A percentile compares a stretch with the other conserved stretches of the same genome.
These are phyloP conservation scores for Saturnispora gosingensis DNA, from an alignment of 805 yeast genomes.

Conservation along the genomic window DNA sequence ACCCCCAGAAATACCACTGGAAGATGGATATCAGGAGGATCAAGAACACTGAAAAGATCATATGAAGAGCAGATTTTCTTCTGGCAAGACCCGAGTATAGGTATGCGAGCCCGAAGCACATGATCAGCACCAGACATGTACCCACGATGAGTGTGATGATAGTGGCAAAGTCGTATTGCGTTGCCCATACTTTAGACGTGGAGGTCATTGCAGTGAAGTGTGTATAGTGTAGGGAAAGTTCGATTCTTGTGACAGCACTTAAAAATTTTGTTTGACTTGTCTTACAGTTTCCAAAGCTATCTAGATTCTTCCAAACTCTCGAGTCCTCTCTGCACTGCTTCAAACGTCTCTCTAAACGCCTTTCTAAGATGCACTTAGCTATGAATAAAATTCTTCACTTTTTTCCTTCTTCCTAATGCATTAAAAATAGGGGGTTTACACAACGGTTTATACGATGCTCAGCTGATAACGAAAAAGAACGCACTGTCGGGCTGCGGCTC, in stretches of 20 bases:
- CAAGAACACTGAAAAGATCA: conserved; percentile 73
- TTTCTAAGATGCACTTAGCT: no score
- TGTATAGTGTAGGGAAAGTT: not conserved
- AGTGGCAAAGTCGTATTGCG: conserved; percentile 36
- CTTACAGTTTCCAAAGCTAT: no score
- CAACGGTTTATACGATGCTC: not conserved
- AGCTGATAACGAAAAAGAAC: not conserved
- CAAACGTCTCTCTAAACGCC: no score
- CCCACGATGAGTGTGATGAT: conserved; percentile 48
- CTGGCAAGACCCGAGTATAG: conserved; percentile 87
- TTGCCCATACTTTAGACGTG: conserved; percentile 8
- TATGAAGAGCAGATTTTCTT: conserved; percentile 78
- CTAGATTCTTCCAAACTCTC: no score
- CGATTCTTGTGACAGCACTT: not conserved
- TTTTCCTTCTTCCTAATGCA: not conserved
- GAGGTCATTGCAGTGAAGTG: not conserved
- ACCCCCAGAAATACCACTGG: conserved; percentile 99
- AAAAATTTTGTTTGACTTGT: no score
- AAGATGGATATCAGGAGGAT: conserved; percentile 40
- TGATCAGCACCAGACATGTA: conserved; percentile 68
- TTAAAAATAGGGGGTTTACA: not conserved
- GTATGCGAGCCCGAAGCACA: conserved; percentile 94
- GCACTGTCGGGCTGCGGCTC: not conserved
- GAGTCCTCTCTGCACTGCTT: no score
- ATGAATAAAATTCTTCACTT: not conserved